Evolutionary conservation across 352 stramenopile genomes (phyloP), one percentile per base, ranked within the genome.

Genomic region (Phytophthora macrochlamydospora): DNA sequence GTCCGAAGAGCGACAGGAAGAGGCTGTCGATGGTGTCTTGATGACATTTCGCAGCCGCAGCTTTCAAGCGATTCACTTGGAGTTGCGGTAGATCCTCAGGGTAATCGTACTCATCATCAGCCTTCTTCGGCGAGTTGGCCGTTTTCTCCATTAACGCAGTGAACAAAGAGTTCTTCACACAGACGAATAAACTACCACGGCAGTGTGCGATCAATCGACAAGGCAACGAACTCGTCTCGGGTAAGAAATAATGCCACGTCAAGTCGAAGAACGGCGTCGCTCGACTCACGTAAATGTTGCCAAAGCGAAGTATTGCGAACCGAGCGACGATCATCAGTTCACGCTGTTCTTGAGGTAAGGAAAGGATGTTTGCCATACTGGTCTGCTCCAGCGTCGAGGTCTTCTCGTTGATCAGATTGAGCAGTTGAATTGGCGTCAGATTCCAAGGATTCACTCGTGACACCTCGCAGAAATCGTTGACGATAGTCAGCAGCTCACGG

Each of bases 81-180:
- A 98, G 59, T 14, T 93, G 82, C 0, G 89, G 87, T 13, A 98
- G 57, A 46, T 98, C 89, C 33, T 97, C 89, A 0, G 92, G 92
- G 60, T 97, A 97, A 43, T 98, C 92, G 63, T 97, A 97, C 64
- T 97, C 92, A 60, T 98, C 92, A 32, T 97, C 92, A 1, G 85
- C 77, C 56, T 88, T 90, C 37, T 89, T 91, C 1, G 89, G 74
- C 0, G 83, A 73, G 30, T 91, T 95, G 2, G 87, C 71, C 3
- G 91, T 97, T 14, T 78, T 81, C 32, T 91, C 78, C 62, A 97
- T 83, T 2, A 96, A 42, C 8, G 72, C 46, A 1, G 76, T 83
- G 62, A 97, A 90, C 8, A 96, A 74, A 0, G 79, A 51, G 54
- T 93, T 91, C 54, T 97, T 97, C 59, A 93, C 80, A n/a, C 66